Percentiles rank a stretch among this genome's conserved stretches.
These are phyloP conservation scores for Colletotrichum viniferum DNA, from an alignment of 2,329 filamentous ascomycete genomes.

Conservation along the genomic window DNA sequence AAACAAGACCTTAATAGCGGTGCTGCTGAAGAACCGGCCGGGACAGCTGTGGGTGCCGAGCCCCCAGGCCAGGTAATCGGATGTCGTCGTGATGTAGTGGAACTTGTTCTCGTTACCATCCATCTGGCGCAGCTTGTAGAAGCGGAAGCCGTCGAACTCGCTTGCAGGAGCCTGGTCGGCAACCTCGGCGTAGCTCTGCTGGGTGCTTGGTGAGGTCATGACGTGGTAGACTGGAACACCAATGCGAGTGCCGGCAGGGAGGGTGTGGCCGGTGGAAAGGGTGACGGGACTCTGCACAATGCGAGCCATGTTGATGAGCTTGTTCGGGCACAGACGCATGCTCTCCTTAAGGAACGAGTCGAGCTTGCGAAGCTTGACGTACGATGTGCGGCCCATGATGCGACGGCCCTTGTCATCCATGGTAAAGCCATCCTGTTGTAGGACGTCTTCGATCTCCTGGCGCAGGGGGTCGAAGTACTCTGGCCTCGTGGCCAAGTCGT, in stretches of 20 bases:
- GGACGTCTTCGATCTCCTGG: conserved; percentile 42
- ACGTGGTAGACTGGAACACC: conserved; percentile 27
- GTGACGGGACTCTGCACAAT: conserved; percentile 20
- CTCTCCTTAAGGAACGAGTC: conserved; percentile 42
- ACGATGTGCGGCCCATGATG: not conserved
- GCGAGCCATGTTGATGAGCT: conserved; percentile 21
- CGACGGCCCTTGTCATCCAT: conserved; percentile 1
- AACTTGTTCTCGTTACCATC: conserved; percentile 23
- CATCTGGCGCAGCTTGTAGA: conserved; percentile 22
- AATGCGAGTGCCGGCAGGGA: conserved; percentile 31
- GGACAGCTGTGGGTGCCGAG: conserved; percentile 37
- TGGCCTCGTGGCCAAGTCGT: conserved; percentile 41
- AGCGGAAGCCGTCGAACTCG: conserved; percentile 28
- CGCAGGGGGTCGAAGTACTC: conserved; percentile 44
- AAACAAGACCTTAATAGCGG: conserved; percentile 38
- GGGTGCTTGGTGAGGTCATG: conserved; percentile 14
- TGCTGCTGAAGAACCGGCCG: conserved; percentile 31
- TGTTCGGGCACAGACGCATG: conserved; percentile 31
- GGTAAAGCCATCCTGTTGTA: conserved; percentile 35
- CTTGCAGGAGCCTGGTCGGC: conserved; percentile 19
- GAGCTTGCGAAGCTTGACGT: conserved; percentile 30
- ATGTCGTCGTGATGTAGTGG: conserved; percentile 33
- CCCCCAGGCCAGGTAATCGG: conserved; percentile 37
- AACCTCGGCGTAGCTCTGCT: conserved; percentile 18
- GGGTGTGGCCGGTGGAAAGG: conserved; percentile 31